These are phyloP conservation scores for Elsinoe necatrix DNA, from an alignment of 2,329 filamentous ascomycete species.

Conservation along the genomic window DNA sequence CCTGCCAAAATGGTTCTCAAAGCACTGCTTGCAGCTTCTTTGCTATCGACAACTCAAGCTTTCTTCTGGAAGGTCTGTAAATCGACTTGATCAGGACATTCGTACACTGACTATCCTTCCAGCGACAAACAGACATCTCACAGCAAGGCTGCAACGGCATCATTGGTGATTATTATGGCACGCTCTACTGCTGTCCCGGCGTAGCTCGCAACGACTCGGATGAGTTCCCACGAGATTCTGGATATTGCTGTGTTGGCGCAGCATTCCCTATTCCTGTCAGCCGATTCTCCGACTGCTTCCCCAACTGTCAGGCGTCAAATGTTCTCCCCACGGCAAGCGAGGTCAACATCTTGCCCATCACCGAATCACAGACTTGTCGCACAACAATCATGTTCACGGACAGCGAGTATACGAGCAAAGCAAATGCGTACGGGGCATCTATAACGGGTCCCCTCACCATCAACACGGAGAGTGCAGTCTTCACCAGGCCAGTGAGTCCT, in stretches of 20 bases:
- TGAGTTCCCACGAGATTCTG: not conserved
- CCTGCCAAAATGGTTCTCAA: not conserved
- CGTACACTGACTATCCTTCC: not conserved
- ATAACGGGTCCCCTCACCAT: not conserved
- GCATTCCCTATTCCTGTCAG: not conserved
- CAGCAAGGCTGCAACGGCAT: constrained; percentile 11
- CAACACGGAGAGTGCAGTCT: not conserved
- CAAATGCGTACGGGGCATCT: constrained; percentile 9
- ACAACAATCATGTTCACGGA: constrained; percentile 15
- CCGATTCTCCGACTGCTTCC: constrained; percentile 14
- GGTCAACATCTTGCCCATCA: constrained; percentile 9
- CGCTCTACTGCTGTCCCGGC: constrained; percentile 13
- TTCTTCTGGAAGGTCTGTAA: not conserved
- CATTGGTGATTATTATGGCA: constrained; percentile 6
- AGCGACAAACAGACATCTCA: constrained; percentile 8
- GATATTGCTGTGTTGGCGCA: constrained; percentile 6
- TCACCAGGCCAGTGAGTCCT: not conserved
- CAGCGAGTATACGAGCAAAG: constrained; percentile 9
- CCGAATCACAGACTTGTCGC: constrained; percentile 1
- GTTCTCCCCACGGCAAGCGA: not conserved
- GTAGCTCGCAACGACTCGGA: constrained; percentile 2
- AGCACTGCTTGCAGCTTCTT: constrained; percentile 2
- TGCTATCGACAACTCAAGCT: not conserved
- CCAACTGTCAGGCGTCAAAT: not conserved
- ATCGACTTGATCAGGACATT: not conserved